Base-by-base conservation (phyloP, 2,329 filamentous ascomycete genomes). In the Alternaria hordeiaustralica region DNA sequence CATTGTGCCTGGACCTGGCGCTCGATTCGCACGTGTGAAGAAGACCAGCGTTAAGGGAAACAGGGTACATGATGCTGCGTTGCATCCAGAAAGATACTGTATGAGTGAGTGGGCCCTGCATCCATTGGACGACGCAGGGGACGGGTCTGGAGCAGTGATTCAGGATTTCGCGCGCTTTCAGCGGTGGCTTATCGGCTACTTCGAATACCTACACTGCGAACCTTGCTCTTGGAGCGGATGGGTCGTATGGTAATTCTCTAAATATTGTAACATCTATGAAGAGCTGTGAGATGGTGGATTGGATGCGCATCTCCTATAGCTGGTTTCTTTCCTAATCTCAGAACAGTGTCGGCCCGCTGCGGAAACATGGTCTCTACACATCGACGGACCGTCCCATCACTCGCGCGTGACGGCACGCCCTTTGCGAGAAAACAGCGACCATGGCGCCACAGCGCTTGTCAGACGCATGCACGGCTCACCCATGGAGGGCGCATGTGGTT, bases 381-480 rank as follows among this genome's bases (percentile, higher is more conserved):
- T 36, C 20, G 41, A 56, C 51, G 51, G 58, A 43, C 58, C 51
- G 51, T 30, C 6, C 51, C 58, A 60, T 49, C 18, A 15, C 43
- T 41, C 13, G 47, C 54, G 45, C 33, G 3, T 45, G 45, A 28
- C 21, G 45, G n/a, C 25, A n/a, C 23, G 30, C 9, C 44, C 23
- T 23, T 23, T 20, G 13, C 26, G 33, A 36, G 36, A 25, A 25
- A 21, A 30, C n/a, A 46, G 46, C 46, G 21, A 28, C 26, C 11
- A 28, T 12, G 45, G 51, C 58, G 66, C 61, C 64, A 68, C 54
- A 44, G 66, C 63, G 66, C 58, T 56, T 64, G 63, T 55, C 58
- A 62, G 53, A 54, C 41, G 45, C 51, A 47, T 25, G 55, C 60
- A 61, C 55, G 57, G 50, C 41, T 41, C 49, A 60, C 18, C 46